Evolutionary conservation across 768 basidiomycete species (phyloP), one percentile per base, ranked within the genome.

Genomic region (Pleurotus citrinopileatus): DNA sequence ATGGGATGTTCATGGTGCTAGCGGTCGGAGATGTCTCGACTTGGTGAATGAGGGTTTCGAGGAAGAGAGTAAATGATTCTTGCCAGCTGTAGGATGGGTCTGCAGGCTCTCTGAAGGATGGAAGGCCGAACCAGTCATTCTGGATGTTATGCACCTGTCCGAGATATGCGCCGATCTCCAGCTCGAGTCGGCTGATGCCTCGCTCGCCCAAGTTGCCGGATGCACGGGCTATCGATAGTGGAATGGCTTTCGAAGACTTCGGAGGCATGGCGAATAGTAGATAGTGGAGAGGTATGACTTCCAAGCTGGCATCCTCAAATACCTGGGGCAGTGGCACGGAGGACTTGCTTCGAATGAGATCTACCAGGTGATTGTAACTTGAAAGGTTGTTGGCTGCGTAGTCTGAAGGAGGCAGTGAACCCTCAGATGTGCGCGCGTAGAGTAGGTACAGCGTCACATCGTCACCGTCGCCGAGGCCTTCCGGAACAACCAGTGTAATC

Each of bases 91-190:
- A 88, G 1, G 74, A 75, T 13, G 73, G 67, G 4, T 76, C 70
- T 9, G 55, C 34, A n/a, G 71, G 67, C 19, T 61, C 65, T 4
- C 55, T 57, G 8, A 47, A 48, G 7, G 55, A 38, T 44, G 29
- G 60, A 3, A 73, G 60, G 2, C 89, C 89, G 59, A 82, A 91
- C 82, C 83, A 89, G 61, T 90, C 86, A 69, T 87, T 89, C 62
- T 86, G 84, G n/a, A 87, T 75, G 20, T 70, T 69, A 61, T 91
- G 89, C n/a, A 89, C 70, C 54, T 82, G 75, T 4, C 79, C 80
- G 32, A 90, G 75, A 60, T 80, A 73, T 28, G 73, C 66, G 5
- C 89, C 89, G 2, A 88, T 69, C 50, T 76, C 71, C n/a, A 86
- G 72, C 54, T 89, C 84, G 53, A 89, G 61, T 17, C 75, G 67